Conservation (phyloP, 2,329 filamentous ascomycete genomes). For the Nigrograna mackinnonii region DNA sequence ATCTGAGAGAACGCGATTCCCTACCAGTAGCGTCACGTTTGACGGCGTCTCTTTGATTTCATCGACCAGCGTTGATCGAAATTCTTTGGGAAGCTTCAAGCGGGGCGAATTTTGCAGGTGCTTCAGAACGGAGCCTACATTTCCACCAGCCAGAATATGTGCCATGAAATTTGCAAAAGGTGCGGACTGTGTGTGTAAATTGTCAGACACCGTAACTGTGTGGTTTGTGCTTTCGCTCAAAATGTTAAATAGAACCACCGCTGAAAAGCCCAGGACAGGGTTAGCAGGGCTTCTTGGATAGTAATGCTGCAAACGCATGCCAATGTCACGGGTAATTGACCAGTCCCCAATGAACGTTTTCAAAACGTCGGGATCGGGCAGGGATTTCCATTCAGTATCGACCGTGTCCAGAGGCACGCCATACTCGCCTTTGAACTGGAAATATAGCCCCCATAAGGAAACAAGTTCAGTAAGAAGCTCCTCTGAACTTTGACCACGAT, state of each 20-base stretch:
- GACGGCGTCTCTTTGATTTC: slow-evolving; percentile 24
- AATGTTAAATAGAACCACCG: slow-evolving; percentile 32
- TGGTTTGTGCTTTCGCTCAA: slow-evolving; percentile 17
- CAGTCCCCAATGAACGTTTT: neutral
- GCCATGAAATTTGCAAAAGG: slow-evolving; percentile 33
- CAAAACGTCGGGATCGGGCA: slow-evolving; percentile 9
- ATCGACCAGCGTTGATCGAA: slow-evolving; percentile 15
- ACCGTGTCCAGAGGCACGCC: slow-evolving; percentile 19
- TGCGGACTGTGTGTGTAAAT: slow-evolving; percentile 19
- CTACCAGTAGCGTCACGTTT: slow-evolving; percentile 20
- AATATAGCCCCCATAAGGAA: slow-evolving; percentile 37
- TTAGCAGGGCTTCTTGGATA: slow-evolving; percentile 21
- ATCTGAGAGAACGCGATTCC: too few relatives aligned
- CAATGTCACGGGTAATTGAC: slow-evolving; percentile 14
- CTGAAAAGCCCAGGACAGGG: slow-evolving; percentile 27
- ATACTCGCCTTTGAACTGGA: slow-evolving; percentile 28
- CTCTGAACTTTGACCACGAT: slow-evolving; percentile 16
- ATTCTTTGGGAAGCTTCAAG: slow-evolving; percentile 18
- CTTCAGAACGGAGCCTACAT: slow-evolving; percentile 15
- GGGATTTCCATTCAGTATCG: slow-evolving; percentile 22
- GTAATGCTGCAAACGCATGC: slow-evolving; percentile 25
- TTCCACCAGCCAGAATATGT: slow-evolving; percentile 22
- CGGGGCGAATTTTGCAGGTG: too few relatives aligned
- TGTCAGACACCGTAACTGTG: slow-evolving; percentile 15
- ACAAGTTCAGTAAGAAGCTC: slow-evolving; percentile 29